phyloP scores from a whole-genome alignment of 768 basidiomycete genomes.

The Tulasnella sp. region DNA sequence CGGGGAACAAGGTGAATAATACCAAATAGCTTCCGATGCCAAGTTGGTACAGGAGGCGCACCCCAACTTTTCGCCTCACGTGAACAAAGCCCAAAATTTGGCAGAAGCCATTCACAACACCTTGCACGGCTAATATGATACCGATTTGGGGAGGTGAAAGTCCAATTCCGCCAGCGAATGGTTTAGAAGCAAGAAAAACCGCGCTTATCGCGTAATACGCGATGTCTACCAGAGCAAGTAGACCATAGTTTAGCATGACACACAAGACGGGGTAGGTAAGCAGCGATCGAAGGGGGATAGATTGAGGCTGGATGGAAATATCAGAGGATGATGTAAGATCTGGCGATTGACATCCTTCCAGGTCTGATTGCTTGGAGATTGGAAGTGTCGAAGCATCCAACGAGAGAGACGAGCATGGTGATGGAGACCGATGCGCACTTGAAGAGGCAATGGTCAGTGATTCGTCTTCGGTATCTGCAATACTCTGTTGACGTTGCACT shows the following conservation, averaged over 20 bases:
- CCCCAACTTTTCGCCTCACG: slow-evolving; percentile 8
- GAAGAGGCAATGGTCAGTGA: too few relatives aligned
- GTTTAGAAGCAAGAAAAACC: slow-evolving; percentile 11
- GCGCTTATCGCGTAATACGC: slow-evolving; percentile 53
- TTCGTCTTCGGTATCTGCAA: too few relatives aligned
- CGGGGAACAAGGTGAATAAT: slow-evolving; percentile 5
- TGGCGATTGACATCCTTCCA: too few relatives aligned
- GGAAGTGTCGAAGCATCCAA: too few relatives aligned
- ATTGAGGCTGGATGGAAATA: too few relatives aligned
- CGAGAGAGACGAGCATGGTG: too few relatives aligned
- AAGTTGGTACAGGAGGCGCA: slow-evolving; percentile 1
- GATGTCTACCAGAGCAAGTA: slow-evolving; percentile 54
- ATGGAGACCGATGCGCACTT: too few relatives aligned
- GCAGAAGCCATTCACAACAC: slow-evolving; percentile 4
- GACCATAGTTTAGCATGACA: slow-evolving; percentile 64
- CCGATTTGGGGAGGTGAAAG: slow-evolving; percentile 10
- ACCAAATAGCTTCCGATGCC: slow-evolving; percentile 11
- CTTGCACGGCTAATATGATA: slow-evolving; percentile 4
- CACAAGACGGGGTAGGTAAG: too few relatives aligned
- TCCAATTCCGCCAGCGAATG: slow-evolving; percentile 9
- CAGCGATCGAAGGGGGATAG: too few relatives aligned
- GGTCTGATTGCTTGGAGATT: too few relatives aligned
- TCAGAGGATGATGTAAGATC: too few relatives aligned
- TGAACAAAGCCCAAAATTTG: slow-evolving; percentile 8
- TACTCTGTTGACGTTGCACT: too few relatives aligned